phyloP scores from a whole-genome alignment of 2,329 filamentous ascomycete genomes.

The Microsporum ferrugineum region DNA sequence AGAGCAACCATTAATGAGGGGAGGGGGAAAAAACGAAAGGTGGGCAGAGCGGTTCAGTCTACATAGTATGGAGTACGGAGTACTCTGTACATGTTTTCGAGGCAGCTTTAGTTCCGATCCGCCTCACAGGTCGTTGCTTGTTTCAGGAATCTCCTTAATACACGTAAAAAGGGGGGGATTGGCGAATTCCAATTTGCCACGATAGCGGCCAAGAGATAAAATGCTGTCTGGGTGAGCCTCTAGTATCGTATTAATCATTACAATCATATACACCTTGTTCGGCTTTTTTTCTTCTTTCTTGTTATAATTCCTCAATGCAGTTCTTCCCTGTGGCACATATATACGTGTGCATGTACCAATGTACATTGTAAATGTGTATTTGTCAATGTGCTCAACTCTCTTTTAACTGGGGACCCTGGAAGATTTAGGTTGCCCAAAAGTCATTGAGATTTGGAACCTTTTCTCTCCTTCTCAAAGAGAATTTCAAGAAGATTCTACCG shows the following conservation, averaged over 20 bases:
- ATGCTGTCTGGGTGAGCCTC: background rate
- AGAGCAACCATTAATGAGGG: background rate
- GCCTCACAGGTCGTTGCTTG: background rate
- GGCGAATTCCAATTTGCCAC: constrained; percentile 3
- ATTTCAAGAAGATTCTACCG: background rate
- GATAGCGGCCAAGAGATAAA: background rate
- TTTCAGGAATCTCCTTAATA: background rate
- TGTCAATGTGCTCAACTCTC: background rate
- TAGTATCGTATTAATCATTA: background rate
- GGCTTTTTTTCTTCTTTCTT: background rate
- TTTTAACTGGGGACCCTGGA: background rate
- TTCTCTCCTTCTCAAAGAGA: background rate
- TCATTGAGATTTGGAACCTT: background rate
- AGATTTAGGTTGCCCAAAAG: background rate
- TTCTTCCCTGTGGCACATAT: background rate
- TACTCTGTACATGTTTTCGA: background rate
- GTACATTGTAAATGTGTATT: background rate
- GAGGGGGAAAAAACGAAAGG: background rate
- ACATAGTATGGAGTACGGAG: too few species aligned
- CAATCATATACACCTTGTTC: background rate
- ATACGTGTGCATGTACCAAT: background rate
- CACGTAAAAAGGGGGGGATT: background rate
- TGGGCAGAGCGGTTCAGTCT: too few species aligned
- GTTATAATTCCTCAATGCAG: background rate
- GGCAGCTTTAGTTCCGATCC: background rate